phyloP scores from a whole-genome alignment of 176 grass and related monocot species.

The Cocos nucifera region DNA sequence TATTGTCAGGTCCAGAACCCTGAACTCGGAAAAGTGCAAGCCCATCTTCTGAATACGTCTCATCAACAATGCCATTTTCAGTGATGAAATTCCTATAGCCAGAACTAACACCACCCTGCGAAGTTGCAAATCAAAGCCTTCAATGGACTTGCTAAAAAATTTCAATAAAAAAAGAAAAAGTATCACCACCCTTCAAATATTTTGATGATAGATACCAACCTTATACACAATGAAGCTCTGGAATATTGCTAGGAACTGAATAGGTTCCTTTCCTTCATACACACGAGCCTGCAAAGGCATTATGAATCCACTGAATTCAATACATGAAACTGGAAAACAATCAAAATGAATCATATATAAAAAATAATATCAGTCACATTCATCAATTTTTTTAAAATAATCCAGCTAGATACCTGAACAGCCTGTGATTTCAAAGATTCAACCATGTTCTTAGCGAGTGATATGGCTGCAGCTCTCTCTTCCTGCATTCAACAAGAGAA shows the following conservation, averaged over 20 bases:
- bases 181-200: slow-evolving; percentile 5
- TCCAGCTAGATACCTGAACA: slow-evolving; percentile 49
- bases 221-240: slow-evolving; percentile 89
- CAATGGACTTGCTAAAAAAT: neutral
- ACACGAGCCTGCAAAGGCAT: slow-evolving; percentile 49
- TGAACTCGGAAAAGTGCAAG: slow-evolving; percentile 82
- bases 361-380: no score
- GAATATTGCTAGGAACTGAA: slow-evolving; percentile 93
- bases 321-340: neutral
- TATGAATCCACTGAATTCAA: no score
- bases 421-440: slow-evolving; percentile 93
- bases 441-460: slow-evolving; percentile 66
- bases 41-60: slow-evolving; percentile 83
- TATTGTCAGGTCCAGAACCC: slow-evolving; percentile 97
- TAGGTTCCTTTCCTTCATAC: slow-evolving; percentile 95
- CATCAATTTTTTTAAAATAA: neutral
- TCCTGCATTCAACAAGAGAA: slow-evolving; percentile 38
- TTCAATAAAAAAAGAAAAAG: neutral
- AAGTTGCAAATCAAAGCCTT: slow-evolving; percentile 15
- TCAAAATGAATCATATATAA: neutral
- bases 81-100: slow-evolving; percentile 72
- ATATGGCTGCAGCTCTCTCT: slow-evolving; percentile 61
- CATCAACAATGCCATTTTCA: slow-evolving; percentile 54
- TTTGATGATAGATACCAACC: slow-evolving; percentile 27
- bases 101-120: slow-evolving; percentile 84